Conservation (phyloP, 345 rosid genomes). For the Xanthoceras sorbifolium region DNA sequence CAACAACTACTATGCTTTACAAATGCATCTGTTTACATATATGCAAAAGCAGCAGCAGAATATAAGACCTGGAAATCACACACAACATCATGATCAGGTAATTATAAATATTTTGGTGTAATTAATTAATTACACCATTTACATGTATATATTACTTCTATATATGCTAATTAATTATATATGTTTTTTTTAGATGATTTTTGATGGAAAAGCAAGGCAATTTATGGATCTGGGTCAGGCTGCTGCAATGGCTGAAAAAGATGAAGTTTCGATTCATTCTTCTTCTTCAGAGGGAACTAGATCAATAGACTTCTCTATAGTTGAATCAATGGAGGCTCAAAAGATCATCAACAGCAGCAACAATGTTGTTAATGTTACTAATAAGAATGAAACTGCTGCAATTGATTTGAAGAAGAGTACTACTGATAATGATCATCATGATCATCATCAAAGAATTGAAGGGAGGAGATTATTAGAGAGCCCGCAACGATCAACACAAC, state of each 20-base stretch:
- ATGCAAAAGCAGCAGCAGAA: conserved; percentile 36
- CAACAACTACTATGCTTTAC: conserved; percentile 45
- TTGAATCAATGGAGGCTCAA: conserved; percentile 32
- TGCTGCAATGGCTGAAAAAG: conserved; percentile 23
- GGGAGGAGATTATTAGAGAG: conserved; percentile 14
- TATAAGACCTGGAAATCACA: conserved; percentile 14
- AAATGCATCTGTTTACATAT: conserved; percentile 42
- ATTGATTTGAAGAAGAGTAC: conserved; percentile 19
- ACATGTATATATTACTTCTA: background rate
- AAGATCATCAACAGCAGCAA: conserved; percentile 14
- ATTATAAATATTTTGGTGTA: background rate
- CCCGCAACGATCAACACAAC: conserved; percentile 20
- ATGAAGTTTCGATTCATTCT: conserved; percentile 20
- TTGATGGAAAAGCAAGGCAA: conserved; percentile 36
- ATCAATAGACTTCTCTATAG: conserved; percentile 11
- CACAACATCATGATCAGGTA: conserved; percentile 22
- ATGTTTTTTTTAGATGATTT: conserved; percentile 25
- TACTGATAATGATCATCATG: conserved; percentile 15
- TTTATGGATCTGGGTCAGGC: conserved; percentile 49
- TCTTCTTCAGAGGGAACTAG: conserved; percentile 25
- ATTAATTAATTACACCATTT: background rate
- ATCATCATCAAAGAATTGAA: conserved; percentile 5
- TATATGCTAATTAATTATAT: background rate
- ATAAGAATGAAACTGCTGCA: conserved; percentile 25
- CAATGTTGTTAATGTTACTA: background rate